These are phyloP conservation scores for Rhynchosporium secalis DNA, from an alignment of 2,329 filamentous ascomycete species.

Conservation along the genomic window DNA sequence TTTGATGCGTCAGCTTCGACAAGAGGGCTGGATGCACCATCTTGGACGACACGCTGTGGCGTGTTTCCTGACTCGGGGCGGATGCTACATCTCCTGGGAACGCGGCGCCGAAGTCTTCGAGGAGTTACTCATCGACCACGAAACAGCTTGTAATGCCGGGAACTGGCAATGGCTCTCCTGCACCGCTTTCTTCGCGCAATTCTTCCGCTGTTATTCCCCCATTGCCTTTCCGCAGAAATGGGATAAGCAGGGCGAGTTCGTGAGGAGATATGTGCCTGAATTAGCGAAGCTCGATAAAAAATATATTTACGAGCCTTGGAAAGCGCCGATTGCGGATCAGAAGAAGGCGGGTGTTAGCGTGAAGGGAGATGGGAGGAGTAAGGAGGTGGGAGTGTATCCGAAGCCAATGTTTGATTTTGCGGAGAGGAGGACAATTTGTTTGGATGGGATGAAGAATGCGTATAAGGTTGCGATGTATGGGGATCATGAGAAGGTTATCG, in stretches of 20 bases:
- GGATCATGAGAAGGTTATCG: constrained; percentile 58
- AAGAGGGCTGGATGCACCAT: constrained; percentile 80
- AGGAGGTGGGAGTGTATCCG: constrained; percentile 58
- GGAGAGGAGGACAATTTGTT: constrained; percentile 60
- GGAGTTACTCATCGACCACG: constrained; percentile 73
- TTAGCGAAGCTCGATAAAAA: constrained; percentile 61
- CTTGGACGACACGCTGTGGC: constrained; percentile 75
- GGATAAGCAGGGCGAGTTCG: constrained; percentile 67
- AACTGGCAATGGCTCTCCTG: constrained; percentile 81
- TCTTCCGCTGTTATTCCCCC: constrained; percentile 69
- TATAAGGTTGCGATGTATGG: constrained; percentile 67
- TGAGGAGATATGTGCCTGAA: constrained; percentile 68
- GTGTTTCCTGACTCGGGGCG: constrained; percentile 77
- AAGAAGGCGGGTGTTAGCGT: constrained; percentile 66
- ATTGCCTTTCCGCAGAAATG: constrained; percentile 73
- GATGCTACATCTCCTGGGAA: constrained; percentile 79
- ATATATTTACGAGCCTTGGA: constrained; percentile 80
- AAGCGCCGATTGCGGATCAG: constrained; percentile 66
- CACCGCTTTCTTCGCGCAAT: constrained; percentile 73
- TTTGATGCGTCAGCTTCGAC: constrained; percentile 70
- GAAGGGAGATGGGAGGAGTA: constrained; percentile 52
- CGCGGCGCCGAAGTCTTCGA: constrained; percentile 77
- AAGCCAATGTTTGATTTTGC: constrained; percentile 78
- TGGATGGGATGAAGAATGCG: constrained; percentile 69
- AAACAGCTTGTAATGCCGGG: constrained; percentile 69